Evolutionary conservation across 2,329 filamentous ascomycete genomes (phyloP).

Genomic region (Magnaporthiopsis rhizophila): DNA sequence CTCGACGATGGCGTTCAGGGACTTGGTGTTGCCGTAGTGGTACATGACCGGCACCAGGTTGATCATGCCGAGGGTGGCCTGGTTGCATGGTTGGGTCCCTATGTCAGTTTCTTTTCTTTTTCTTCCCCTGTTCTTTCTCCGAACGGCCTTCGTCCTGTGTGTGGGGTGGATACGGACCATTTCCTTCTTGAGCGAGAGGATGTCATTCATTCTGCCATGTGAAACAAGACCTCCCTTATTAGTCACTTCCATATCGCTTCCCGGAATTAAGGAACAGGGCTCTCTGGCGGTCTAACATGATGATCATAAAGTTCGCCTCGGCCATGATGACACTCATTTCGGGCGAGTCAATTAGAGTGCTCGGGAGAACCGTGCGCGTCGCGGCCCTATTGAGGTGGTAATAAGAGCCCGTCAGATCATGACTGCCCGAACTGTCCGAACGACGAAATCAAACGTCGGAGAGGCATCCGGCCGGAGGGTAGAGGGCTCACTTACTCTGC

Average conservation of each 20-base stretch:
- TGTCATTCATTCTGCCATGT: slow-evolving; percentile 14
- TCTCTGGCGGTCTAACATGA: slow-evolving; percentile 11
- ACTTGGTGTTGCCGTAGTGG: slow-evolving; percentile 7
- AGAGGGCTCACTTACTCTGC: slow-evolving; percentile 12
- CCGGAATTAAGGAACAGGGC: background rate
- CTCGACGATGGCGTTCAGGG: background rate
- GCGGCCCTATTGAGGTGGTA: slow-evolving; percentile 8
- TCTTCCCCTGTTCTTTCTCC: background rate
- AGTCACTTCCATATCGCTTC: background rate
- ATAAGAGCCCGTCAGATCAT: background rate
- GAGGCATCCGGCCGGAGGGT: background rate
- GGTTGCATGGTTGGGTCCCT: background rate
- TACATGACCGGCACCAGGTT: slow-evolving; percentile 15
- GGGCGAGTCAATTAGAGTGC: slow-evolving; percentile 13
- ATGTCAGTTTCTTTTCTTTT: background rate
- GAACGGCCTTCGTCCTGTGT: no score
- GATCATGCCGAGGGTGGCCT: slow-evolving; percentile 15
- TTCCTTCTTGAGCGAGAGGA: slow-evolving; percentile 17
- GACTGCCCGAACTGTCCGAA: background rate
- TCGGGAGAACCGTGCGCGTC: slow-evolving; percentile 10
- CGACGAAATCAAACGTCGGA: background rate
- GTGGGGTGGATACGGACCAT: slow-evolving; percentile 9
- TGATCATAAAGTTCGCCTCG: slow-evolving; percentile 15
- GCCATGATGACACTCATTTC: slow-evolving; percentile 13
- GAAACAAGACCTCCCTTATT: background rate